These are phyloP conservation scores for Tetradesmus lagerheimii DNA, from an alignment of 139 green algal genomes.

Conservation along the genomic window DNA sequence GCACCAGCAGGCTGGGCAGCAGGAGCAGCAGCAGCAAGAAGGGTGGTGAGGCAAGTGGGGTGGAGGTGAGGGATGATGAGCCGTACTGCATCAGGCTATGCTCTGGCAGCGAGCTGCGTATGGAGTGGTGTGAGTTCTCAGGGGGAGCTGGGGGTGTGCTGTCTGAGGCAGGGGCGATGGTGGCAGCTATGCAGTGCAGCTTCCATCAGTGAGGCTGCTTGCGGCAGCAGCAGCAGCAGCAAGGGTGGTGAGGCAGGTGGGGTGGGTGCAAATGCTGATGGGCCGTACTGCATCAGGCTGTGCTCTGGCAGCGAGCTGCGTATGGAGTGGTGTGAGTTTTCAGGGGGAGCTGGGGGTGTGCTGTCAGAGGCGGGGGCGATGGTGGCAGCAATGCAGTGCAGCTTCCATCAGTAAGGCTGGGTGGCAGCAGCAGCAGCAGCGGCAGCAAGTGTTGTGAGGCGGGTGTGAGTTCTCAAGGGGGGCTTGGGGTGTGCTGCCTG, in stretches of 20 bases:
- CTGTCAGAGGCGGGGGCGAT: not conserved
- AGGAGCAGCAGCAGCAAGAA: not conserved
- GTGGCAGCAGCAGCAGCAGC: not conserved
- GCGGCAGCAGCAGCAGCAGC: too few species aligned
- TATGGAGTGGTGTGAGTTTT: not conserved
- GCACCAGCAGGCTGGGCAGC: not conserved
- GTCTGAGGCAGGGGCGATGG: not conserved
- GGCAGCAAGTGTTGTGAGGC: not conserved
- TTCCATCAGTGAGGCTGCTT: not conserved
- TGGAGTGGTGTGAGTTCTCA: not conserved
- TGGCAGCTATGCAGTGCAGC: not conserved
- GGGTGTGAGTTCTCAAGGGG: not conserved
- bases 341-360: not conserved
- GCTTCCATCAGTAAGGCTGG: not conserved
- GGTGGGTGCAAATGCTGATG: not conserved
- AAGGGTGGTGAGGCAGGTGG: not conserved
- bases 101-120: not conserved
- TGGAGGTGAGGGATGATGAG: not conserved
- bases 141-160: not conserved
- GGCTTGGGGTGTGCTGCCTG: not conserved
- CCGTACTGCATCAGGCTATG: not conserved
- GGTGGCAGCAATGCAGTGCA: not conserved
- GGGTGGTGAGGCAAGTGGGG: too few species aligned
- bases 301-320: not conserved
- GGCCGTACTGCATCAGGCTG: not conserved